Conservation (phyloP, 2,329 filamentous ascomycete genomes). For the Fusarium robinianum region DNA sequence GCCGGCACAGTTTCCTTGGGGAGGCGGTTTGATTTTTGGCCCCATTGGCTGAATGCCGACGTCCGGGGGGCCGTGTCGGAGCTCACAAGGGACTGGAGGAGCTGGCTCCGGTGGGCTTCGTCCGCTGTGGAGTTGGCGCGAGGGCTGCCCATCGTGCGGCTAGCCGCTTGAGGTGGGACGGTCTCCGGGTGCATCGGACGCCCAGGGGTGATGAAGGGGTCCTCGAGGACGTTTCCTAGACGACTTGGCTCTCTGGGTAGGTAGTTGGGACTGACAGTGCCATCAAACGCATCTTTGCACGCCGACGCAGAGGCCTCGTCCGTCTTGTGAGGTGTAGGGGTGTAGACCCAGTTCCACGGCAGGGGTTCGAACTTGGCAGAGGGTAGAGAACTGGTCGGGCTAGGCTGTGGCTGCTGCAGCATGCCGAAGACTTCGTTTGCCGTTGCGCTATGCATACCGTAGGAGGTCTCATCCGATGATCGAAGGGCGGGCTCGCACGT, state of each 20-base stretch:
- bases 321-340: constrained; percentile 39
- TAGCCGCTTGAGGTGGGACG: constrained; percentile 14
- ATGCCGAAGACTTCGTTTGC: constrained; percentile 56
- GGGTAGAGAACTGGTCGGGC: constrained; percentile 36
- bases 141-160: constrained; percentile 27
- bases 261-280: constrained; percentile 30
- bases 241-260: constrained; percentile 26
- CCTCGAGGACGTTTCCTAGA: constrained; percentile 31
- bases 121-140: constrained; percentile 31
- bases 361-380: constrained; percentile 45
- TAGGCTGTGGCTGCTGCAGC: constrained; percentile 41
- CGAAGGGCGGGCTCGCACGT: constrained; percentile 45
- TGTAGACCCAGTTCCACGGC: constrained; percentile 57
- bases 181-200: constrained; percentile 24
- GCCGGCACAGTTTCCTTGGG: constrained; percentile 24
- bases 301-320: constrained; percentile 27
- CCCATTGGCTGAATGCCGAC: constrained; percentile 41
- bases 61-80: constrained; percentile 35
- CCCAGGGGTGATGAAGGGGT: constrained; percentile 40
- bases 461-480: constrained; percentile 50
- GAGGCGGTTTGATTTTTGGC: constrained; percentile 29
- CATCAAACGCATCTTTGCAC: constrained; percentile 36
- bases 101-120: constrained; percentile 40
- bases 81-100: constrained; percentile 43
- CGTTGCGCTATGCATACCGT: constrained; percentile 59